Evolutionary conservation across 305 asterid species (phyloP).

Genomic region (Solanum hybrid): DNA sequence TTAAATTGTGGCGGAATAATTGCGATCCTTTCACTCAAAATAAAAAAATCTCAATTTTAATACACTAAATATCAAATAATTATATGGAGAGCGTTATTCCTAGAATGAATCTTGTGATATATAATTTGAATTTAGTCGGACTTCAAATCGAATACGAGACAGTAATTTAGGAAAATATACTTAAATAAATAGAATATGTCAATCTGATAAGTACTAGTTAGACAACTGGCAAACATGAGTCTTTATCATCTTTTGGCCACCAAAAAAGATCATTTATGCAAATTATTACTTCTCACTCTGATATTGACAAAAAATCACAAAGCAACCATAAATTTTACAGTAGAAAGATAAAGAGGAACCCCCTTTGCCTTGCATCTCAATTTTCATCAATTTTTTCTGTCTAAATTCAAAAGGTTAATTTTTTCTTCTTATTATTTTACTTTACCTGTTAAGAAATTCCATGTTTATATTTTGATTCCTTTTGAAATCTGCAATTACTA

Average conservation of each 20-base stretch:
- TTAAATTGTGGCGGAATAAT: not conserved
- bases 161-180: too few species aligned
- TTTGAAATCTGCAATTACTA: not conserved
- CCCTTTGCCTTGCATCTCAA: not conserved
- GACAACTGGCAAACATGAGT: not conserved
- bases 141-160: not conserved
- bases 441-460: not conserved
- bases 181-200: not conserved
- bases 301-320: not conserved
- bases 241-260: not conserved
- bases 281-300: not conserved
- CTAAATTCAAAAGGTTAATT: not conserved
- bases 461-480: not conserved
- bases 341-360: not conserved
- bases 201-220: not conserved
- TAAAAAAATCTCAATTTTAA: too few species aligned
- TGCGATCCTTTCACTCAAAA: not conserved
- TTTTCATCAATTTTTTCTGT: not conserved
- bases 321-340: not conserved
- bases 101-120: not conserved
- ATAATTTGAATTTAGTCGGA: accelerated
- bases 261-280: not conserved
- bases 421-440: not conserved
- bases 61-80: too few species aligned
- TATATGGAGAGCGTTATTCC: too few species aligned